These are phyloP conservation scores for Amesomyces nigricolor DNA, from an alignment of 2,329 filamentous ascomycete genomes.

Conservation along the genomic window DNA sequence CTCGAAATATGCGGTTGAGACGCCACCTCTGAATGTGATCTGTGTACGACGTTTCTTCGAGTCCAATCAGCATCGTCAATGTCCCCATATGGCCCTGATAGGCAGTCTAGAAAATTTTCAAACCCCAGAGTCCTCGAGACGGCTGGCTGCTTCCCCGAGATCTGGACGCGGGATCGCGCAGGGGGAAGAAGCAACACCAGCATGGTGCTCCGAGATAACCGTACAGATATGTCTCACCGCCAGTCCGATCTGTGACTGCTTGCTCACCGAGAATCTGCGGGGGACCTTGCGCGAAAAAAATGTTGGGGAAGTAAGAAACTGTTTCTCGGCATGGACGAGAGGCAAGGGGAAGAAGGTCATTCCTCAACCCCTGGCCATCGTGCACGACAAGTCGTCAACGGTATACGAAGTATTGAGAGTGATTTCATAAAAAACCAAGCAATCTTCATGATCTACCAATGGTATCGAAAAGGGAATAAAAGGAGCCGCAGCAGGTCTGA, in stretches of 20 bases:
- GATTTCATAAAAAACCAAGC: neutral
- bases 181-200: neutral
- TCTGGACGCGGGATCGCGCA: neutral
- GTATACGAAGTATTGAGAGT: too few species aligned
- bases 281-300: neutral
- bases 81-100: too few species aligned
- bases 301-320: neutral
- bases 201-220: too few species aligned
- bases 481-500: constrained; percentile 2
- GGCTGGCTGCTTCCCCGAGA: neutral
- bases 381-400: too few species aligned
- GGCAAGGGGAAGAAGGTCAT: too few species aligned
- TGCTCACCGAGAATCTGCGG: constrained; percentile 3
- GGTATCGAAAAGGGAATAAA: constrained; percentile 22
- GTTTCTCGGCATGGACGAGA: too few species aligned
- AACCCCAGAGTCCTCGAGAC: too few species aligned
- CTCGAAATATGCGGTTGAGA: neutral
- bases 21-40: too few species aligned
- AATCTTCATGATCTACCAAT: constrained; percentile 23
- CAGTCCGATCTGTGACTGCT: constrained; percentile 1
- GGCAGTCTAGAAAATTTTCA: too few species aligned
- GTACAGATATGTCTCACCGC: neutral
- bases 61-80: too few species aligned
- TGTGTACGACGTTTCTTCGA: too few species aligned
- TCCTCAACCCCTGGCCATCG: too few species aligned